Evolutionary conservation across 1,139 yeast genomes (phyloP).

Genomic region (Candida dubliniensis): DNA sequence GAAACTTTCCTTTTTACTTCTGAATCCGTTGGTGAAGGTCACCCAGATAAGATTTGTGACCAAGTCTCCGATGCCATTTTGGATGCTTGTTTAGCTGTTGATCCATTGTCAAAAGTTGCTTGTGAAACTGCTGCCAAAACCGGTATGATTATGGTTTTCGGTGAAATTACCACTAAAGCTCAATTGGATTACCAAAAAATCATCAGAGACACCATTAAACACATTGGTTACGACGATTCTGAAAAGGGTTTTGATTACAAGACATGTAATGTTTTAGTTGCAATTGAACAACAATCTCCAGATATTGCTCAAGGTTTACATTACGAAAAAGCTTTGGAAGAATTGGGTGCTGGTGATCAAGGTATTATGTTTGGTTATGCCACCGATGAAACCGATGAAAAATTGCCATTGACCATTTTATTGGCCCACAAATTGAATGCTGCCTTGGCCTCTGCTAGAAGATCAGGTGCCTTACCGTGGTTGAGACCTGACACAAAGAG

Average conservation of each 20-base stretch:
- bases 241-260: conserved; percentile 98
- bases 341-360: conserved; percentile 99
- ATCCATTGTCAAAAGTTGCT: conserved; percentile 97
- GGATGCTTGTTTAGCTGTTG: conserved; percentile 95
- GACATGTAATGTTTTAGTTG: conserved; percentile 98
- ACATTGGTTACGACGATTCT: conserved; percentile 95
- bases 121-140: conserved; percentile 99
- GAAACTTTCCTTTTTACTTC: conserved; percentile 80
- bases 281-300: conserved; percentile 98
- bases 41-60: conserved; percentile 99
- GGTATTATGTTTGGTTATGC: conserved; percentile 99
- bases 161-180: conserved; percentile 98
- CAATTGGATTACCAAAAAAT: conserved; percentile 93
- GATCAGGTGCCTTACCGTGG: conserved; percentile 93
- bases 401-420: conserved; percentile 90
- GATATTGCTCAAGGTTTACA: conserved; percentile 99
- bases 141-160: conserved; percentile 98
- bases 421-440: conserved; percentile 95
- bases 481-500: conserved; percentile 99
- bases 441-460: conserved; percentile 96
- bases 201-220: conserved; percentile 96
- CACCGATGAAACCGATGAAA: conserved; percentile 97
- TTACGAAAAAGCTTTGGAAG: conserved; percentile 94
- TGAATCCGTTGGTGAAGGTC: conserved; percentile 98
- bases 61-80: conserved; percentile 98